Conservation (phyloP, 2,329 filamentous ascomycete species). For the Rutstroemia sp. region DNA sequence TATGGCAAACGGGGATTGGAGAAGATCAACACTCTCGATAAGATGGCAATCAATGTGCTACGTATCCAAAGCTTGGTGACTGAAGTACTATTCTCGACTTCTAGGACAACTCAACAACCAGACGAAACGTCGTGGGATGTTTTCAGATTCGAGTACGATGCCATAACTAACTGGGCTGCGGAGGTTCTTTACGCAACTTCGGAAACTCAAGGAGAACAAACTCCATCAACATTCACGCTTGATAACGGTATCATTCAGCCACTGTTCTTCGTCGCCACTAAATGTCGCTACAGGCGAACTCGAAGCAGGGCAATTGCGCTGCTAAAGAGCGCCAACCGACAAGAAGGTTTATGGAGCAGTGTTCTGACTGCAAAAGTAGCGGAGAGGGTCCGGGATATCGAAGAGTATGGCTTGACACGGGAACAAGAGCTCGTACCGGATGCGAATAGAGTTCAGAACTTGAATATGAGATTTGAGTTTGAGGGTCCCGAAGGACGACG, state of each 20-base stretch:
- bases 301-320: conserved; percentile 55
- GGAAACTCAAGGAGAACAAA: background rate
- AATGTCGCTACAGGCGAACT: conserved; percentile 48
- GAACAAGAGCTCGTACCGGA: background rate
- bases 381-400: conserved; percentile 11
- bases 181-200: conserved; percentile 1
- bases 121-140: conserved; percentile 11
- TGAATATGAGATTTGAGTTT: conserved; percentile 3
- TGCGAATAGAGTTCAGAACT: background rate
- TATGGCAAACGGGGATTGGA: background rate
- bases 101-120: background rate
- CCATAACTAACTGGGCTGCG: conserved; percentile 1
- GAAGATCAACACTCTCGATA: background rate
- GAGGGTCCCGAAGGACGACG: background rate
- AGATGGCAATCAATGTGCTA: background rate
- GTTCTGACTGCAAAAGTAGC: conserved; percentile 7
- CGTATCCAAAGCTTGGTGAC: background rate
- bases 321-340: conserved; percentile 47
- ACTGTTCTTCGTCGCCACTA: conserved; percentile 55
- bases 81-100: background rate
- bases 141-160: conserved; percentile 1
- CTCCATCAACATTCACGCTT: conserved; percentile 41
- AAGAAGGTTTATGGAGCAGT: conserved; percentile 59
- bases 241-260: conserved; percentile 56
- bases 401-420: conserved; percentile 8